phyloP scores from a whole-genome alignment of 345 rosid genomes.

The Linum usitatissimum region DNA sequence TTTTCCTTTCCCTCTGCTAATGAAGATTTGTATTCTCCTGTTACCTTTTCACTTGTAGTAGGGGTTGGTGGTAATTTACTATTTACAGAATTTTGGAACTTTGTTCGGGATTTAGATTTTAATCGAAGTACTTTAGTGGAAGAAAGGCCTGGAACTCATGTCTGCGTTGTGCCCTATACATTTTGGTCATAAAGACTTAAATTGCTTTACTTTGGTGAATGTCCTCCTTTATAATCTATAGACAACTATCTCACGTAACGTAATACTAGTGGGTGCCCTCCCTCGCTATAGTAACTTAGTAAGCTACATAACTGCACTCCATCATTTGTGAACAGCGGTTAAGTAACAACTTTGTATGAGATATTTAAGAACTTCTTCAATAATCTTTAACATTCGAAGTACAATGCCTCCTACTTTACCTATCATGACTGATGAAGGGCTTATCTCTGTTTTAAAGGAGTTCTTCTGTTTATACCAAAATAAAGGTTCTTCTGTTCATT shows the following conservation, averaged over 20 bases:
- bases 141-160: neutral
- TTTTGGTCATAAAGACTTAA: neutral
- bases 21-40: neutral
- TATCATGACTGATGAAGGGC: neutral
- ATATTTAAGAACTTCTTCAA: neutral
- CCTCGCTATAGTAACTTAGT: too few relatives aligned
- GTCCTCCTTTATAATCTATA: neutral
- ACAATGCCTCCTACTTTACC: neutral
- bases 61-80: neutral
- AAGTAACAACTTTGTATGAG: too few relatives aligned
- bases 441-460: neutral
- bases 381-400: neutral
- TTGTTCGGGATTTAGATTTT: neutral
- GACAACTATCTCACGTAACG: too few relatives aligned
- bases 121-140: neutral
- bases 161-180: neutral
- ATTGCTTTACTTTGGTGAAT: neutral
- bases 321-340: too few relatives aligned
- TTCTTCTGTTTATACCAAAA: neutral
- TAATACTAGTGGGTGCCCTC: too few relatives aligned
- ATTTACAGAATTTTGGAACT: neutral
- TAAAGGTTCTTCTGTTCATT: neutral
- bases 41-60: too few relatives aligned
- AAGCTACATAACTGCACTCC: too few relatives aligned
- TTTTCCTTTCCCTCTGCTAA: neutral